These are phyloP conservation scores for Kodamaea sp. DNA, from an alignment of 1,139 yeast genomes.

Conservation along the genomic window DNA sequence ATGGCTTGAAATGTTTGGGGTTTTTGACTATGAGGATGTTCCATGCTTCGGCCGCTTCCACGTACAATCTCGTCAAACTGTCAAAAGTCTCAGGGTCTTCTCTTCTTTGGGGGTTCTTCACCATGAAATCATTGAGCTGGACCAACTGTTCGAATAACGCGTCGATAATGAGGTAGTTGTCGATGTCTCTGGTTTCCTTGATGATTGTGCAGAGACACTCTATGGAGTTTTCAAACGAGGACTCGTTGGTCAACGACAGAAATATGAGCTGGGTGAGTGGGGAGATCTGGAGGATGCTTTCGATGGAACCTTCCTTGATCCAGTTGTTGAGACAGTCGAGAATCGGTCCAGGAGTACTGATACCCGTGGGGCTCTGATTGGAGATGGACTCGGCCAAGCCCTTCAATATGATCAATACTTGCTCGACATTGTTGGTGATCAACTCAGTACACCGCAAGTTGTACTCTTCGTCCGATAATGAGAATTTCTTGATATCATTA, in stretches of 20 bases:
- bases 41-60: conserved; percentile 97
- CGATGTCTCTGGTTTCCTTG: conserved; percentile 78
- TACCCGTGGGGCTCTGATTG: conserved; percentile 13
- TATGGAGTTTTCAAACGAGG: conserved; percentile 80
- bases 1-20: conserved; percentile 68
- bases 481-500: conserved; percentile 71
- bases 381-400: conserved; percentile 38
- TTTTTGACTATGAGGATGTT: conserved; percentile 78
- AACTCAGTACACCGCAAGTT: conserved; percentile 61
- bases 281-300: conserved; percentile 60
- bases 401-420: conserved; percentile 62
- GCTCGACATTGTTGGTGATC: conserved; percentile 66
- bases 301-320: conserved; percentile 83
- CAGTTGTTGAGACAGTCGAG: conserved; percentile 84
- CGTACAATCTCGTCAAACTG: conserved; percentile 74
- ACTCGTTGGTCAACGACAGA: conserved; percentile 61
- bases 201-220: conserved; percentile 83
- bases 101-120: conserved; percentile 28
- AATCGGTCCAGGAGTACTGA: conserved; percentile 37
- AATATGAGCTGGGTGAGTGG: conserved; percentile 69
- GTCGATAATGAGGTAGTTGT: conserved; percentile 59
- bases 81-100: conserved; percentile 75
- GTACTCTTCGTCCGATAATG: conserved; percentile 82
- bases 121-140: conserved; percentile 53
- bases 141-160: conserved; percentile 71